A percentile compares a stretch with the other conserved stretches of the same genome.
Conservation (phyloP, 805 yeast species). For the Hanseniaspora clermontiae region DNA sequence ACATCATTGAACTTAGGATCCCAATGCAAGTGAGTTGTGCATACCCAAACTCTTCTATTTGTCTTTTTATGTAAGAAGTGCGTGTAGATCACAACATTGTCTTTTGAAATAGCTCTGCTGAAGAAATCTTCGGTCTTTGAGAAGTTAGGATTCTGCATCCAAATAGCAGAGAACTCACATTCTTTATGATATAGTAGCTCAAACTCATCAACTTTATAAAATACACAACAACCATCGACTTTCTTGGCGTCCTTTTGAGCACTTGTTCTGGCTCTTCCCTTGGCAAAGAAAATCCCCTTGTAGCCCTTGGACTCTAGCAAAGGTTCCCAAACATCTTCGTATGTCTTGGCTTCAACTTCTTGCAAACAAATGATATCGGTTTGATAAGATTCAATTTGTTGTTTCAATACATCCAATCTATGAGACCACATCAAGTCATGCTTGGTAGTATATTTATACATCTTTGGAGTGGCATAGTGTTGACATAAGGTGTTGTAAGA, state of each 20-base stretch:
- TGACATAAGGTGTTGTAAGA: constrained; percentile 90
- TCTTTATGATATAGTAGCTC: constrained; percentile 55
- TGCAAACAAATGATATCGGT: constrained; percentile 83
- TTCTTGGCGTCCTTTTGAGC: constrained; percentile 63
- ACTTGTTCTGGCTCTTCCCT: constrained; percentile 89
- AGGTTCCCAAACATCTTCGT: constrained; percentile 78
- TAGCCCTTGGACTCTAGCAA: constrained; percentile 62
- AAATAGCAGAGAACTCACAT: constrained; percentile 71
- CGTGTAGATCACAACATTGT: constrained; percentile 73
- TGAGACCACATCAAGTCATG: constrained; percentile 96
- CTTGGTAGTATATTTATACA: constrained; percentile 89
- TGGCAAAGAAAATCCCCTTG: constrained; percentile 68
- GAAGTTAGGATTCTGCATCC: constrained; percentile 71
- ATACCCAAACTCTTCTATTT: constrained; percentile 59
- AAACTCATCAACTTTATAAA: constrained; percentile 60
- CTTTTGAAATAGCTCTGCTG: constrained; percentile 92
- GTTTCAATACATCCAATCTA: constrained; percentile 62
- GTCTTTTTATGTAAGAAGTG: constrained; percentile 61
- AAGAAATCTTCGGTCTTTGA: constrained; percentile 89
- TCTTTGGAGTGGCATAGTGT: constrained; percentile 80
- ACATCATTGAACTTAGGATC: constrained; percentile 95
- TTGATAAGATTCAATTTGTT: constrained; percentile 52
- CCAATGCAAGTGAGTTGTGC: constrained; percentile 95
- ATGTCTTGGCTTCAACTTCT: constrained; percentile 83
- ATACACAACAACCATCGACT: constrained; percentile 98